Evolutionary conservation across 2,329 filamentous ascomycete species (phyloP), one percentile per base, ranked within the genome.

Genomic region (Penicillium paneum): DNA sequence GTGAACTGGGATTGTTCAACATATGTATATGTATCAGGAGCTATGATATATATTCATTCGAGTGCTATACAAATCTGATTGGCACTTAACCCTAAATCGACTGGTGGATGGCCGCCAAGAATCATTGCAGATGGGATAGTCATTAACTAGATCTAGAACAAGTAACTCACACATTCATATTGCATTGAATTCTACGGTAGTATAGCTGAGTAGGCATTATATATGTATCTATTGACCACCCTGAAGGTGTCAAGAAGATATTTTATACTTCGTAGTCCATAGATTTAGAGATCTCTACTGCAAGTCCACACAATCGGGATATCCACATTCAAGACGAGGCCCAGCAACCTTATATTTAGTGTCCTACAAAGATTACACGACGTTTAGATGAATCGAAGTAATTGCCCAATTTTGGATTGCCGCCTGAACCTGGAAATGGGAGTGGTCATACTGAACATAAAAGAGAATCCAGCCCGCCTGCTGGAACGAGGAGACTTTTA

Each of bases 401-500:
- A 61, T 61, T 63, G 61, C 61, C 66, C 59, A 61, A 64, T 64
- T 66, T 65, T 64, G 57, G 62, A 68, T 65, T 67, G 63, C 65
- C 65, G 60, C 62, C 62, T 64, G 63, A 68, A 67, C 64, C 64
- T 70, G 58, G 62, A 67, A 66, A 67, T 68, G 58, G 66, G 63
- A 64, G 58, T 65, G 61, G 63, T 69, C 66, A 65, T 71, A 70
- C 67, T 70, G 59, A 68, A 69, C 66, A 70, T 70, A 57, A 69
- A 66, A 67, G 60, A 65, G 51, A 66, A 64, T 58, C 67, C 64
- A 66, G 69, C 66, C 57, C 49, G 56, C 46, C 60, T 64, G 67
- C 67, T 70, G 66, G 69, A 68, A 64, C 58, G 61, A 67, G 68
- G 68, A 67, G 52, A 69, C 69, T 72, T 69, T 67, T 61, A 68